Evolutionary conservation across 1,284 basidiomycete species (phyloP).

Genomic region (Moniliella sp.): DNA sequence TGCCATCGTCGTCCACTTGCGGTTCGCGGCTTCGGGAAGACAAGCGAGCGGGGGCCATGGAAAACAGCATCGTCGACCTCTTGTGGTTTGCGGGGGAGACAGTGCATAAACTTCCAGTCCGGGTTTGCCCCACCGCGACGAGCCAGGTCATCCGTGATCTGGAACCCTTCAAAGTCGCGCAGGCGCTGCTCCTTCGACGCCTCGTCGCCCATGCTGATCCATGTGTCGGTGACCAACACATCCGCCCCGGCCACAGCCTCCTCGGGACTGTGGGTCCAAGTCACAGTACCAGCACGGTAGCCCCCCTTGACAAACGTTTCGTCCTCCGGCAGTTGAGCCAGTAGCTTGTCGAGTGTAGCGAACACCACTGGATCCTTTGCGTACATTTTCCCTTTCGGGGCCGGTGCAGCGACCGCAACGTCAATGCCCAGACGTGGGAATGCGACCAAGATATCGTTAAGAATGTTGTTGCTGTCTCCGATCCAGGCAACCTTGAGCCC

Average conservation of each 20-base stretch:
- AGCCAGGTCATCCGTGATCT: constrained; percentile 54
- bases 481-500: constrained; percentile 49
- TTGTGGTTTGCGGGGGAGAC: constrained; percentile 69
- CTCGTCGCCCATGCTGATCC: constrained; percentile 93
- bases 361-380: constrained; percentile 58
- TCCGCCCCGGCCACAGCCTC: constrained; percentile 76
- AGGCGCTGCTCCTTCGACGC: constrained; percentile 72
- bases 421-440: constrained; percentile 75
- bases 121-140: constrained; percentile 53
- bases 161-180: constrained; percentile 71
- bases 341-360: constrained; percentile 24
- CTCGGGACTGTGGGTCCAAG: constrained; percentile 54
- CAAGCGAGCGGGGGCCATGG: constrained; percentile 24
- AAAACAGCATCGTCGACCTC: constrained; percentile 43
- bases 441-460: constrained; percentile 89
- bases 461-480: constrained; percentile 83
- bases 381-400: constrained; percentile 41
- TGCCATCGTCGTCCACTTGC: constrained; percentile 34
- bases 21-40: constrained; percentile 34
- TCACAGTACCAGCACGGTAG: constrained; percentile 38
- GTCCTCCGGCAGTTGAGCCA: constrained; percentile 22
- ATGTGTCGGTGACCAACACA: constrained; percentile 54
- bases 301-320: constrained; percentile 29
- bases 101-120: constrained; percentile 88
- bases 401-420: constrained; percentile 59